Conservation (phyloP, 768 basidiomycete species). For the Filobasidium wieringae region DNA sequence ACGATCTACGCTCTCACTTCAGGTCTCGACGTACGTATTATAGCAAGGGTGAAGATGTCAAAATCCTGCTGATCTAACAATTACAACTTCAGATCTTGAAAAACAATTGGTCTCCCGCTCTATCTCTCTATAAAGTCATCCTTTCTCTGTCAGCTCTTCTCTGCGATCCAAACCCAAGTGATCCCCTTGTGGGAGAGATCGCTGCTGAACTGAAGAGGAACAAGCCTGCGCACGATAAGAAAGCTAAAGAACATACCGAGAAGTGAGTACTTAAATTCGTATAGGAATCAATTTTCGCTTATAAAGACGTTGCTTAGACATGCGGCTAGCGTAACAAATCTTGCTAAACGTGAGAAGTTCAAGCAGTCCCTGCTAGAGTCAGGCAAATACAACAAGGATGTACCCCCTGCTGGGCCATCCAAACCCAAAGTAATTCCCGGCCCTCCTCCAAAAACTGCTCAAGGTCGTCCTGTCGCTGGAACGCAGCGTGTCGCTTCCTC, state of each 20-base stretch:
- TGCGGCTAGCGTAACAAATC: not conserved
- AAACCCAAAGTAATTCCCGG: not conserved
- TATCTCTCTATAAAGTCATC: conserved; percentile 89
- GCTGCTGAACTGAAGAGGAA: conserved; percentile 28
- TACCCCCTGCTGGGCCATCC: not conserved
- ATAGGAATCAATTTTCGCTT: not conserved
- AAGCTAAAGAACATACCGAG: conserved; percentile 66
- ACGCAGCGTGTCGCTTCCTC: not conserved
- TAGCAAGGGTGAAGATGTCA: not conserved
- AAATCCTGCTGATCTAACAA: not conserved
- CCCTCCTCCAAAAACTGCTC: not conserved
- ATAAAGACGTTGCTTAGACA: not conserved
- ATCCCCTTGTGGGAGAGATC: conserved; percentile 35
- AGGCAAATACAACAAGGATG: not conserved
- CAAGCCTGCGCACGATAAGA: conserved; percentile 60
- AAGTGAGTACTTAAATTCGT: conserved; percentile 17
- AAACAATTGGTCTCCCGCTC: conserved; percentile 83
- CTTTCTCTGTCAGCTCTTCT: conserved; percentile 82
- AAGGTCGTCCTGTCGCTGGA: not conserved
- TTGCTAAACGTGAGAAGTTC: not conserved
- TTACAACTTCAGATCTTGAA: conserved; percentile 79
- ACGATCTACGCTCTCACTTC: not conserved
- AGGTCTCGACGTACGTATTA: conserved; percentile 30
- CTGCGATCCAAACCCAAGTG: conserved; percentile 78
- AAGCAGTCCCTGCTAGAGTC: not conserved